Evolutionary conservation across 768 basidiomycete genomes (phyloP).

Genomic region (Russula foetens): DNA sequence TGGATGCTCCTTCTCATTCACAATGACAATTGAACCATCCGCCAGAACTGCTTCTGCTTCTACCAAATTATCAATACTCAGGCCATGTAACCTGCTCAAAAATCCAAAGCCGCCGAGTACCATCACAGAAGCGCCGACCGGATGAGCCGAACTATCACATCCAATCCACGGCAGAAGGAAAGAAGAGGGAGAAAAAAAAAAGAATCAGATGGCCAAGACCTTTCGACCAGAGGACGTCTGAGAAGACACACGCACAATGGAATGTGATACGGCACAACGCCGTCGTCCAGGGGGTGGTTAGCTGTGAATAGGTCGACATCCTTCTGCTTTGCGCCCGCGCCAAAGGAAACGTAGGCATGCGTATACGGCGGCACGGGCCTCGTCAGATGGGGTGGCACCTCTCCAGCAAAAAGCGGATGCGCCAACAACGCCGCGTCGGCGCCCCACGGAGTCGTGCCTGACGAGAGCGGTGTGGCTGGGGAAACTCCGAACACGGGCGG

Average conservation of each 20-base stretch:
- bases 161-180: not conserved
- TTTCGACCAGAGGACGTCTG: not conserved
- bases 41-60: slow-evolving; percentile 90
- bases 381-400: slow-evolving; percentile 29
- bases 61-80: slow-evolving; percentile 85
- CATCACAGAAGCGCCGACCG: slow-evolving; percentile 74
- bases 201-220: not conserved
- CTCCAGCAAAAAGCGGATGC: slow-evolving; percentile 28
- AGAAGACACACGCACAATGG: slow-evolving; percentile 30
- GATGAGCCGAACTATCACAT: slow-evolving; percentile 59
- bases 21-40: slow-evolving; percentile 77
- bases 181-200: not conserved
- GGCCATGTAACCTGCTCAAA: slow-evolving; percentile 70
- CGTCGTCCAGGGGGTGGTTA: slow-evolving; percentile 54
- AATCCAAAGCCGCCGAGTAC: slow-evolving; percentile 86
- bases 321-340: slow-evolving; percentile 79
- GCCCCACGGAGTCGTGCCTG: not conserved
- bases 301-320: slow-evolving; percentile 75
- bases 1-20: slow-evolving; percentile 63
- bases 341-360: slow-evolving; percentile 78
- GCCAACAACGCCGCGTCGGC: slow-evolving; percentile 4
- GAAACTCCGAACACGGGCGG: not conserved
- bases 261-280: slow-evolving; percentile 68
- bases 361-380: slow-evolving; percentile 50
- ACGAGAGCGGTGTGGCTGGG: not conserved